Percentiles rank a stretch among this genome's conserved stretches.
Conservation (phyloP, 768 basidiomycete species). For the Leccinum longicurvipes region DNA sequence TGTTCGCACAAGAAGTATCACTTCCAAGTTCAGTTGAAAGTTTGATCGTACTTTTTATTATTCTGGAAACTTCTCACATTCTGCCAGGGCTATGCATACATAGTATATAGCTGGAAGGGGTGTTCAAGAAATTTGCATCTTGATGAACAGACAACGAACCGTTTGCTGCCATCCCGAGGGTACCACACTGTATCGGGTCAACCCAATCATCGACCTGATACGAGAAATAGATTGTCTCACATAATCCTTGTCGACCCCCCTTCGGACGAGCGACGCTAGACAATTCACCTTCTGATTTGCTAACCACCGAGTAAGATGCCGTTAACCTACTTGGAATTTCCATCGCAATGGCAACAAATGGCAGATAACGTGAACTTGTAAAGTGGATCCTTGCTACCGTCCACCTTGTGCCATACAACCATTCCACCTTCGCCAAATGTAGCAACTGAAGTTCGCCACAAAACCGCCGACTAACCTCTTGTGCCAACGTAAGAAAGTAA, state of each 20-base stretch:
- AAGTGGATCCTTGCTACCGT: conserved; percentile 17
- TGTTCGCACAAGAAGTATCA: conserved; percentile 19
- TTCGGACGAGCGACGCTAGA: conserved; percentile 7
- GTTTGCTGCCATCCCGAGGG: conserved; percentile 9
- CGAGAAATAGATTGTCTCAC: conserved; percentile 1
- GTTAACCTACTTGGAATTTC: conserved; percentile 8
- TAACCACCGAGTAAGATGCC: not conserved
- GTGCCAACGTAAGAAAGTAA: conserved; percentile 14
- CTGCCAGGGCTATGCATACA: conserved; percentile 11
- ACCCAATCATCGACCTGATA: not conserved
- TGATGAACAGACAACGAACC: not conserved
- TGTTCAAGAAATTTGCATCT: not conserved
- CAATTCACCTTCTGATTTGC: not conserved
- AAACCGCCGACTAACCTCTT: conserved; percentile 7
- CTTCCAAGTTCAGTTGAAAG: not conserved
- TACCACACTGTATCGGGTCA: conserved; percentile 11
- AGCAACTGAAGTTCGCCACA: not conserved
- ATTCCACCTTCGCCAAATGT: conserved; percentile 10
- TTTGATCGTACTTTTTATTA: not conserved
- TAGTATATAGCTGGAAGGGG: conserved; percentile 10
- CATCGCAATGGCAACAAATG: conserved; percentile 16
- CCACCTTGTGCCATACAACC: conserved; percentile 20
- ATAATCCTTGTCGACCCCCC: not conserved
- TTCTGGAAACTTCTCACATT: conserved; percentile 6
- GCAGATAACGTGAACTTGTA: conserved; percentile 19